Conservation (phyloP, 345 rosid genomes). For the Hibiscus tridactylites region DNA sequence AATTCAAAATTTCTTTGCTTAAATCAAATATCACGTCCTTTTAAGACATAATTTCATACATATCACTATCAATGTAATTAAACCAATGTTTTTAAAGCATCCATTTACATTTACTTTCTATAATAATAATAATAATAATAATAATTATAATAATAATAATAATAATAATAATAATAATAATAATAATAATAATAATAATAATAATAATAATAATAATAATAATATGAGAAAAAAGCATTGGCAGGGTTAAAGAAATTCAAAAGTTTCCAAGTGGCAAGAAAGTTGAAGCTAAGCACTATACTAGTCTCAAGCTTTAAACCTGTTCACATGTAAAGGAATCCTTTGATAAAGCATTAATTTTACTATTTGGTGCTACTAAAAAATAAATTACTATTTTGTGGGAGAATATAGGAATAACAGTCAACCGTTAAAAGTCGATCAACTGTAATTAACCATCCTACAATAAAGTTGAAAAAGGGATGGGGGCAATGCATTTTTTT, state of each 20-base stretch:
- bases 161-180: background rate
- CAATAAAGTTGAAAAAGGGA: constrained; percentile 8
- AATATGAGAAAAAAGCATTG: background rate
- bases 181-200: background rate
- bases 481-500: background rate
- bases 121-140: background rate
- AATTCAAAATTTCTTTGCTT: background rate
- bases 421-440: background rate
- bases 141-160: background rate
- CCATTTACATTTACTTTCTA: background rate
- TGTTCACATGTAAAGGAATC: background rate
- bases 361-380: background rate
- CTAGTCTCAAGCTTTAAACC: background rate
- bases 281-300: background rate
- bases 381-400: background rate
- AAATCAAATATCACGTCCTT: constrained; percentile 6
- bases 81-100: background rate
- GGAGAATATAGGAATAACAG: constrained; percentile 7
- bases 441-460: constrained; percentile 29
- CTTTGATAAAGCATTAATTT: background rate
- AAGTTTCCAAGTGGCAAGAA: constrained; percentile 7
- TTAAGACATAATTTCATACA: background rate
- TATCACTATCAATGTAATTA: constrained; percentile 16
- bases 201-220: background rate
- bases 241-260: background rate